phyloP scores from a whole-genome alignment of 2,329 filamentous ascomycete genomes.

The Cladosporium cucumerinum region DNA sequence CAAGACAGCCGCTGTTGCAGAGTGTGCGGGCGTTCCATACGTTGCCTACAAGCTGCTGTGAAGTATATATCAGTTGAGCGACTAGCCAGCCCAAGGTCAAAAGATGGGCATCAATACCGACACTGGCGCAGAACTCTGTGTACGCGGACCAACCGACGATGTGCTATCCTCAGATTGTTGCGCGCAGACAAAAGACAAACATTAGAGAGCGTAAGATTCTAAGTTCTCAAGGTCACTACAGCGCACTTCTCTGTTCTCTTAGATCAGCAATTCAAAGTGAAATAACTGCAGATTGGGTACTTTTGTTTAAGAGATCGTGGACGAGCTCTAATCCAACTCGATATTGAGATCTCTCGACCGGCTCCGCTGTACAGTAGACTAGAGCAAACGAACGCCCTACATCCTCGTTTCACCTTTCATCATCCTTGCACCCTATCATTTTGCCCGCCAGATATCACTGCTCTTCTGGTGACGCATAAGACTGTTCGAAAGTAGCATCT shows the following conservation, averaged over 20 bases:
- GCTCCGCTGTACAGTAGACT: not conserved
- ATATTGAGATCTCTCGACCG: not conserved
- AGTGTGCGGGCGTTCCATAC: not conserved
- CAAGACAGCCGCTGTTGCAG: not conserved
- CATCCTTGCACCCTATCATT: not conserved
- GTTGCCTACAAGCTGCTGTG: not conserved
- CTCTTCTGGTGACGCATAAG: not conserved
- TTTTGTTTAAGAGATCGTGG: not conserved
- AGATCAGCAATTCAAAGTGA: not conserved
- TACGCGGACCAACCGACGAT: not conserved
- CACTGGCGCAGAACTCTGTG: not conserved
- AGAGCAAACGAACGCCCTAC: not conserved
- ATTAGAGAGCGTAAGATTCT: not conserved
- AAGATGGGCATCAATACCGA: not conserved
- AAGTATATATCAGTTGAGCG: not conserved
- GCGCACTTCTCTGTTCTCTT: not conserved
- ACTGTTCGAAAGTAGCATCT: not conserved
- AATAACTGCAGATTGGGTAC: not conserved
- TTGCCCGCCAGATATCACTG: not conserved
- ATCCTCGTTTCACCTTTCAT: not conserved
- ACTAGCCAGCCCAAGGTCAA: not conserved
- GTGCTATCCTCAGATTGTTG: not conserved
- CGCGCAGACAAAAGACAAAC: not conserved
- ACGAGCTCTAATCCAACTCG: not conserved
- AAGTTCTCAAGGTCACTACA: not conserved